Base-by-base conservation (phyloP, 2,329 filamentous ascomycete genomes). In the Trichoderma sp. region DNA sequence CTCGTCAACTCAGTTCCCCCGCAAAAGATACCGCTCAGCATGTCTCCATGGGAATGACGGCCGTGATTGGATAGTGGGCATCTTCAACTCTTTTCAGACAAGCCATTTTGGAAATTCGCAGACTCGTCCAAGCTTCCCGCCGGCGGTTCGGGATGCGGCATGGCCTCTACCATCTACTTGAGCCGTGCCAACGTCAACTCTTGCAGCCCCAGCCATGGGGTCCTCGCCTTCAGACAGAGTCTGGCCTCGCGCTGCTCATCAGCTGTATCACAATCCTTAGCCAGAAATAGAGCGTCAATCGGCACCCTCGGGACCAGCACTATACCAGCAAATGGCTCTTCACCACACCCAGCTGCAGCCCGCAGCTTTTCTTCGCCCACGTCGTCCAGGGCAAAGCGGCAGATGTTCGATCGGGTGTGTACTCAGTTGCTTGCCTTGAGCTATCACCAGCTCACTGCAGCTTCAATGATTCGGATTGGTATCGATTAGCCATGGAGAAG, bases 131-230 rank as follows among this genome's bases (percentile, higher is more conserved):
- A 24, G 34, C 51, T 47, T 58, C 50, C 55, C 43, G 50, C 19
- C 41, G 57, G 47, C 50, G 51, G 67, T 58, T 60, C 51, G 58
- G 34, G 54, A 66, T 45, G 52, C 61, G 62, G 63, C 64, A 66
- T 69, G 58, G 51, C 67, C 63, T 66, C 54, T 70, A 70, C 47
- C 70, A 82, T 82, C 81, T 78, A 74, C 68, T 74, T 77, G 74
- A 74, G 67, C 67, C 72, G 73, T 70, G 73, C 75, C 68, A 77
- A 74, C 75, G 80, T 77, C 69, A 79, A 76, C 72, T 78, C 69
- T n/a, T 69, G 68, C 56, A 68, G 71, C 58, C 72, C 71, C 68
- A 68, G 71, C 62, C 67, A 70, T 50, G 72, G 65, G 43, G 41
- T 71, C 2, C 39, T 52, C 9, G 30, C 41, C 30, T 30, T 43